Percentiles rank a stretch among this genome's conserved stretches.
Evolutionary conservation across 331 rosid species (phyloP).

Genomic region (Pyrus hybrid): DNA sequence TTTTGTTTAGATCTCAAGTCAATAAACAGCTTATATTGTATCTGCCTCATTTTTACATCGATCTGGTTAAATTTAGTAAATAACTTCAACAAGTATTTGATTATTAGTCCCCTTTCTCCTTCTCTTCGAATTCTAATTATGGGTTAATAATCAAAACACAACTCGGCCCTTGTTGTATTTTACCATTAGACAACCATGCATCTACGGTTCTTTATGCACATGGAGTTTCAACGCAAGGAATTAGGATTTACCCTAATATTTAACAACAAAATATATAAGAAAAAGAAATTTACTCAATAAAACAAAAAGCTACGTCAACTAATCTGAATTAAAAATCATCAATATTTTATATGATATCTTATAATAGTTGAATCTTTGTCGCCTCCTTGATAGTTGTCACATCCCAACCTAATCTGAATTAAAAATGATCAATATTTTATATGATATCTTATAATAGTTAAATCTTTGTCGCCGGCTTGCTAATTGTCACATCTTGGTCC

Average conservation of each 20-base stretch:
- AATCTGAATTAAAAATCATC: not conserved
- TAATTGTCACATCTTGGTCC: too few relatives aligned
- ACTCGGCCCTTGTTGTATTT: not conserved
- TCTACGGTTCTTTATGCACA: not conserved
- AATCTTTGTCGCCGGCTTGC: not conserved
- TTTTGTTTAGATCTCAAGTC: not conserved
- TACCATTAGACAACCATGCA: not conserved
- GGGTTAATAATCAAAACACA: not conserved
- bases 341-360: not conserved
- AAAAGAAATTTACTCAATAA: not conserved
- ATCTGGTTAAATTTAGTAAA: too few relatives aligned
- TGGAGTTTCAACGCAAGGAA: not conserved
- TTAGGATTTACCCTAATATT: not conserved
- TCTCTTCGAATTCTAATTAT: not conserved
- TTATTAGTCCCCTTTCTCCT: rapidly evolving
- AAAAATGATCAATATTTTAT: not conserved
- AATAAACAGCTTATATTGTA: too few relatives aligned
- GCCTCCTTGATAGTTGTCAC: too few relatives aligned
- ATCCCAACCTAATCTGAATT: not conserved
- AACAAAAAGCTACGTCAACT: not conserved
- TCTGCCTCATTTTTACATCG: not conserved
- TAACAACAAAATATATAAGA: not conserved
- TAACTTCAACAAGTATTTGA: not conserved
- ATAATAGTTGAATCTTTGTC: not conserved
- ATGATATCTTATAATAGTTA: not conserved